These are phyloP conservation scores for Neopestalotiopsis sp. DNA, from an alignment of 2,329 filamentous ascomycete genomes.

Conservation along the genomic window DNA sequence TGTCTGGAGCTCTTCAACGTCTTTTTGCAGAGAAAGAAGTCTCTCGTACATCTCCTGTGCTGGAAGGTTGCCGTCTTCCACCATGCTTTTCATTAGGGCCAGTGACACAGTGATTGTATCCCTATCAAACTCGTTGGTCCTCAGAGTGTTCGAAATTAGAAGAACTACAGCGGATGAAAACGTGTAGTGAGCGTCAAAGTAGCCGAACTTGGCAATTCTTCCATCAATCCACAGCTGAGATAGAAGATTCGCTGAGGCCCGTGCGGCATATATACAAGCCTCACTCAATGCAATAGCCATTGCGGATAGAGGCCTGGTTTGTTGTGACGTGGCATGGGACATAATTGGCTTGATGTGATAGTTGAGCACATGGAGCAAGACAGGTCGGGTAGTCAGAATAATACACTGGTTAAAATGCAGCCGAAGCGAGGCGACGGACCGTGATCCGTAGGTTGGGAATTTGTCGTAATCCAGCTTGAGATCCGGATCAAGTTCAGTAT, in stretches of 20 bases:
- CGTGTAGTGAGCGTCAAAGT: conserved; percentile 35
- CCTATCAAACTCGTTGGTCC: conserved; percentile 26
- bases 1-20: conserved; percentile 23
- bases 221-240: conserved; percentile 33
- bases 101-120: conserved; percentile 28
- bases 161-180: conserved; percentile 33
- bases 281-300: conserved; percentile 37
- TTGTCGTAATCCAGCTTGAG: conserved; percentile 34
- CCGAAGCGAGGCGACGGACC: conserved; percentile 26
- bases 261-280: conserved; percentile 34
- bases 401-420: conserved; percentile 29
- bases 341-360: conserved; percentile 20
- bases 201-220: conserved; percentile 33
- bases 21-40: conserved; percentile 23
- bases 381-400: conserved; percentile 28
- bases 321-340: not conserved
- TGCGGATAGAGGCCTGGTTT: conserved; percentile 28
- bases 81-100: conserved; percentile 32
- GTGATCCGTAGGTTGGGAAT: conserved; percentile 25
- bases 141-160: conserved; percentile 32
- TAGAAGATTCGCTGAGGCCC: conserved; percentile 31
- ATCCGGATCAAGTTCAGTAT: conserved; percentile 39
- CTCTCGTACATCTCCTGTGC: conserved; percentile 32
- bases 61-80: conserved; percentile 34
- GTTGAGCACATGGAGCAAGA: conserved; percentile 27